Evolutionary conservation across 345 rosid genomes (phyloP), one percentile per base, ranked within the genome.

Genomic region (Hypericum perforatum): DNA sequence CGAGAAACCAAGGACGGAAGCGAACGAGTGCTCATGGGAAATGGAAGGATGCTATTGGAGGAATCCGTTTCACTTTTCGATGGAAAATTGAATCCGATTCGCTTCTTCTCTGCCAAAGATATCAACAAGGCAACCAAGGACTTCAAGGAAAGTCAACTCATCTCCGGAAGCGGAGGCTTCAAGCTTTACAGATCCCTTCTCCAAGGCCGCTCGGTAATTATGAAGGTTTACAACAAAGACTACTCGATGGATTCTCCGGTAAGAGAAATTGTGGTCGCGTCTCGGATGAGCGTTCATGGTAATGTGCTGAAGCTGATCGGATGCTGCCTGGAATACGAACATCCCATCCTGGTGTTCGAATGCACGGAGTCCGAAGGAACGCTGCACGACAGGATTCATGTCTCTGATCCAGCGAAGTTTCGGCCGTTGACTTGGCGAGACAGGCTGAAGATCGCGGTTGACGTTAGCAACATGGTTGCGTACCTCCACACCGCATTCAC

Each of bases 401-500:
- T 29, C 37, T 16, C 12, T 12, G 6, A 11, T 7, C 38, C 15
- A 11, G 9, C 9, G 5, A 11, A 47, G 43, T 37, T 32, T 44
- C 16, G 52, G 43, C 51, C 63, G 36, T 11, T 67, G 9, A 50
- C 54, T 16, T 61, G 60, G 63, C 22, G 41, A 29, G 2, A 7
- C 15, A 60, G 69, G 66, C 37, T 63, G 16, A 67, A 57, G 56
- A 56, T 63, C 36, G 76, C 53, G 15, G 9, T 10, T 10, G 72
- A 56, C 5, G 46, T 60, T n/a, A 69, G 63, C 13, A 51, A 56
- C 52, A 69, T 32, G 5, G 46, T 63, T 1, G 60, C 16, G 9
- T 56, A 55, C 63, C 62, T 63, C 38, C 72, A 67, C 43, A 48
- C 52, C 49, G 73, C 64, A 41, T 60, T 67, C 12, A 10, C 29